These are phyloP conservation scores for Stentor roeselii DNA, from an alignment of 73 alveolate species.

Conservation along the genomic window DNA sequence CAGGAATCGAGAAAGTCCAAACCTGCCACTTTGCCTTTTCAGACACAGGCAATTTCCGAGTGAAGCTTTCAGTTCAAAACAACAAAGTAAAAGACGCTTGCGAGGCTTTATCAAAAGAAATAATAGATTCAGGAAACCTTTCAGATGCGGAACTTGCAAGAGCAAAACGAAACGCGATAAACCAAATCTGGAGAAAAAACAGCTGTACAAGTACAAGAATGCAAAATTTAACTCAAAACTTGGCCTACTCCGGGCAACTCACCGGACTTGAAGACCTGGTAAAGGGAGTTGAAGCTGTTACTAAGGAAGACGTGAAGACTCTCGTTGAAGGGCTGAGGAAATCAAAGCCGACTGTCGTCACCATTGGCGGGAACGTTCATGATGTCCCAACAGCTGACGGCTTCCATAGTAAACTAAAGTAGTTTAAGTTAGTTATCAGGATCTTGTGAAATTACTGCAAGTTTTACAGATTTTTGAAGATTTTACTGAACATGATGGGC, in stretches of 20 bases:
- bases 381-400: constrained; percentile 37
- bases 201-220: constrained; percentile 31
- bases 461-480: too few species aligned
- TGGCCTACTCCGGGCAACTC: constrained; percentile 29
- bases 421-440: too few species aligned
- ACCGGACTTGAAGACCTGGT: constrained; percentile 27
- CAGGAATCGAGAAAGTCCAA: constrained; percentile 31
- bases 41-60: constrained; percentile 50
- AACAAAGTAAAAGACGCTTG: constrained; percentile 34
- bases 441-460: too few species aligned
- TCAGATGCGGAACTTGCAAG: constrained; percentile 44
- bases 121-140: constrained; percentile 29
- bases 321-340: constrained; percentile 32
- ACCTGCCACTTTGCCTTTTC: constrained; percentile 32
- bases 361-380: constrained; percentile 43
- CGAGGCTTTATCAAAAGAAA: constrained; percentile 34
- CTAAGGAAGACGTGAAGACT: constrained; percentile 36
- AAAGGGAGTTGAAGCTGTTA: constrained; percentile 40
- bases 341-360: constrained; percentile 37
- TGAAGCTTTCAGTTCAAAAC: constrained; percentile 36
- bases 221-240: constrained; percentile 30
- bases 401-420: background rate
- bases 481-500: too few species aligned
- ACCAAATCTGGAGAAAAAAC: background rate
- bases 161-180: constrained; percentile 42